phyloP scores from a whole-genome alignment of 2,329 filamentous ascomycete species.

The Trichoderma hamatum region DNA sequence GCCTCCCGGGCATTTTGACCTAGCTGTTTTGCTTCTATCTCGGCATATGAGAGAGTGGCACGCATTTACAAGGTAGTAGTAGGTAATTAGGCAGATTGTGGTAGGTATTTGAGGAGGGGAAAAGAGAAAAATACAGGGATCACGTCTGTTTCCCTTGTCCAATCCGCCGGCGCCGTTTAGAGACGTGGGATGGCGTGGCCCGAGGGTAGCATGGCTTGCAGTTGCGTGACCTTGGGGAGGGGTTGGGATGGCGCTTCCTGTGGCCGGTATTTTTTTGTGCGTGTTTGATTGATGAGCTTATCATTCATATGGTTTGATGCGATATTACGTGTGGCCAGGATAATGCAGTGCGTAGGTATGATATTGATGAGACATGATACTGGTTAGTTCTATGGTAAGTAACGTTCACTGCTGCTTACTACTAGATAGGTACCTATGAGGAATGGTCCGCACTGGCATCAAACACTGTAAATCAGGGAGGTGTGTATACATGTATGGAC shows the following conservation, averaged over 20 bases:
- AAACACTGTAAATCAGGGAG: not conserved
- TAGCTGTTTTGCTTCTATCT: not conserved
- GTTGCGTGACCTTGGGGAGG: not conserved
- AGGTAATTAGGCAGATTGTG: not conserved
- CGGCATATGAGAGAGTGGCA: not conserved
- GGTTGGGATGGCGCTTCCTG: not conserved
- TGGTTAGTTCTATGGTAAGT: not conserved
- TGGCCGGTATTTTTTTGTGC: not conserved
- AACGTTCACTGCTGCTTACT: not conserved
- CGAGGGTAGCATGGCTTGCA: not conserved
- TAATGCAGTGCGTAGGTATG: not conserved
- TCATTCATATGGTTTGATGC: not conserved
- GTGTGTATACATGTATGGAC: not conserved
- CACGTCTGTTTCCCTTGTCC: not conserved
- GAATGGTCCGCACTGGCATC: not conserved
- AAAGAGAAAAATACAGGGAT: not conserved
- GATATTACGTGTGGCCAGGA: not conserved
- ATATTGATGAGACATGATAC: not conserved
- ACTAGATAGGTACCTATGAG: too few species aligned
- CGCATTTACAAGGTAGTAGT: not conserved
- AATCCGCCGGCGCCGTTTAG: not conserved
- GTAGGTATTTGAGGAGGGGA: not conserved
- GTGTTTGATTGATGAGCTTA: not conserved
- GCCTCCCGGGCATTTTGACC: conserved; percentile 3
- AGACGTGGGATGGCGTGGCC: conserved; percentile 10